Evolutionary conservation across 768 basidiomycete genomes (phyloP).

Genomic region (Lepiota brunneoincarnata): DNA sequence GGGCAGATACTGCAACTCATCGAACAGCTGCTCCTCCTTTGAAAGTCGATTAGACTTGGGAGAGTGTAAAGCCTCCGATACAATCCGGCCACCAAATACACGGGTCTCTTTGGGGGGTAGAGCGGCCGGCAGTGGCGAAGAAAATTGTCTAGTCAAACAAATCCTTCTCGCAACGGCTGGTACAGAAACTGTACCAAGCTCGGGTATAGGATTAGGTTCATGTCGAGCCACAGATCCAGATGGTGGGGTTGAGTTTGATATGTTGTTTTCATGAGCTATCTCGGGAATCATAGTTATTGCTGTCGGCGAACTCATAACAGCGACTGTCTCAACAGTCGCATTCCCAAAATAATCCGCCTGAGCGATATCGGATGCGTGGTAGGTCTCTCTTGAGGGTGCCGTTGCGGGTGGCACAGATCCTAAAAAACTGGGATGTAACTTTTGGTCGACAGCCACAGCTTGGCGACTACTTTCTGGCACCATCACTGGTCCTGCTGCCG

Average conservation of each 20-base stretch:
- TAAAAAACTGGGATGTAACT: constrained; percentile 5
- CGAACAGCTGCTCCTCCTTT: constrained; percentile 69
- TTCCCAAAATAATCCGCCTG: constrained; percentile 18
- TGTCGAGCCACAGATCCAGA: constrained; percentile 3
- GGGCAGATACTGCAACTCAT: constrained; percentile 63
- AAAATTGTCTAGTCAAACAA: constrained; percentile 59
- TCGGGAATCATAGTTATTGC: background rate
- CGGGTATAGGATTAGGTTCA: constrained; percentile 9
- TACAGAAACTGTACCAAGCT: constrained; percentile 29
- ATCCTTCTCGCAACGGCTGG: constrained; percentile 51
- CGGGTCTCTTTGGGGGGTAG: constrained; percentile 27
- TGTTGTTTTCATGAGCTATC: background rate
- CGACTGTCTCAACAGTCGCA: background rate
- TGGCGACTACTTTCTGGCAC: background rate
- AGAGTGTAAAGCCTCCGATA: constrained; percentile 25
- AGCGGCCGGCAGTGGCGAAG: constrained; percentile 57
- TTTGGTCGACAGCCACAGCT: background rate
- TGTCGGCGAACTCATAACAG: background rate
- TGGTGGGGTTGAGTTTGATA: background rate
- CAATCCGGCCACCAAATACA: constrained; percentile 28
- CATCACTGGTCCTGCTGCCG: background rate
- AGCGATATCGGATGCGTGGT: constrained; percentile 1
- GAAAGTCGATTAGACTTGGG: constrained; percentile 44
- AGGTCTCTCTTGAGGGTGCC: constrained; percentile 15
- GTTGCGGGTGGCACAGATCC: constrained; percentile 20